A percentile compares a stretch with the other conserved stretches of the same genome.
Conservation (phyloP, 2,329 filamentous ascomycete genomes). For the Colletotrichum sp. region DNA sequence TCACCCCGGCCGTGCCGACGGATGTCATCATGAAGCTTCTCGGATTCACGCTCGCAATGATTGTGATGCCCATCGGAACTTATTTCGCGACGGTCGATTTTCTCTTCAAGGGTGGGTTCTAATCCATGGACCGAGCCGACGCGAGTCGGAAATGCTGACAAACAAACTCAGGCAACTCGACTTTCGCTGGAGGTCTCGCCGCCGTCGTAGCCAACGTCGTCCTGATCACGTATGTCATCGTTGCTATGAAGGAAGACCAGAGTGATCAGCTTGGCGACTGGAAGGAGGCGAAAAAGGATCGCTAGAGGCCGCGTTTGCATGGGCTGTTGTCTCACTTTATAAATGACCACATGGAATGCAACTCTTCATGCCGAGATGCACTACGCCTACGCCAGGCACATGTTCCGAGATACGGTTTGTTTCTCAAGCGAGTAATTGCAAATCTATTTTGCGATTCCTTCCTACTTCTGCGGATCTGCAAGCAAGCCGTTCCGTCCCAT, state of each 20-base stretch:
- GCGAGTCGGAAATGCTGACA: background rate
- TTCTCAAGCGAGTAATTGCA: background rate
- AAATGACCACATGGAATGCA: background rate
- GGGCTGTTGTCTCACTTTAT: background rate
- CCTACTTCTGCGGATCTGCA: background rate
- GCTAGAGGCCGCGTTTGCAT: slow-evolving; percentile 29
- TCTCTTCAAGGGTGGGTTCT: slow-evolving; percentile 73
- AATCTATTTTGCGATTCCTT: background rate
- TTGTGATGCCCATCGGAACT: slow-evolving; percentile 82
- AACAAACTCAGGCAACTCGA: slow-evolving; percentile 75
- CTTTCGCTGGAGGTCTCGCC: slow-evolving; percentile 83
- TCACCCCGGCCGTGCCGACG: slow-evolving; percentile 83
- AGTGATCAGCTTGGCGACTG: slow-evolving; percentile 45
- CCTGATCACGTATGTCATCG: slow-evolving; percentile 86
- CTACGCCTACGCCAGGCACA: background rate
- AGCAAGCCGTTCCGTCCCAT: background rate
- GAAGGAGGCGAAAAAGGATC: slow-evolving; percentile 55
- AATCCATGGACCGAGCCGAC: background rate
- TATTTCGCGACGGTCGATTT: slow-evolving; percentile 84
- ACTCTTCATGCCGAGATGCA: background rate
- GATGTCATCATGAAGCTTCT: slow-evolving; percentile 90
- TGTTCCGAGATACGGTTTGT: background rate
- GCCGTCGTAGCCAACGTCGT: slow-evolving; percentile 93
- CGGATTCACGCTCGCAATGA: slow-evolving; percentile 90
- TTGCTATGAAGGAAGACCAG: slow-evolving; percentile 88